Conservation (phyloP, 140 eudicot species). For the Senecio squalidus region DNA sequence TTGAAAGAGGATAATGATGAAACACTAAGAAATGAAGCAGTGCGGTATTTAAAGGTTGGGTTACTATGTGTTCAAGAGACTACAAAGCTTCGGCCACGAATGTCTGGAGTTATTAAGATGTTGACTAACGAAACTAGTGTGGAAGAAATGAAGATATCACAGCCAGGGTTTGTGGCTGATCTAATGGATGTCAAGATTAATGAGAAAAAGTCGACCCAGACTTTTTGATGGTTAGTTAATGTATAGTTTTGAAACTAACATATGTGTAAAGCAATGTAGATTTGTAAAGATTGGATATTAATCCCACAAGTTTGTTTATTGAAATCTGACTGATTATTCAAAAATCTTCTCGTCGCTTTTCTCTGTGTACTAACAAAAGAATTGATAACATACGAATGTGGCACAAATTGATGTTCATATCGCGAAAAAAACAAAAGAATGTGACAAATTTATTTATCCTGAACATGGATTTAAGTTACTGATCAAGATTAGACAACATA, state of each 20-base stretch:
- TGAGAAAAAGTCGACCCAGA: constrained; percentile 27
- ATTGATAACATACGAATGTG: no score
- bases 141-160: constrained; percentile 29
- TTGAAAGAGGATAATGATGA: constrained; percentile 34
- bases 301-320: constrained; percentile 18
- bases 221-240: constrained; percentile 23
- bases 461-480: neutral
- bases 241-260: constrained; percentile 16
- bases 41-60: constrained; percentile 55
- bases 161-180: constrained; percentile 65
- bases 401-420: no score
- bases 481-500: neutral
- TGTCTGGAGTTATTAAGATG: constrained; percentile 62
- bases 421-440: neutral
- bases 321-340: constrained; percentile 5
- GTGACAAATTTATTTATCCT: constrained; percentile 9
- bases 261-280: no score
- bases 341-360: no score
- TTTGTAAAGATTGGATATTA: constrained; percentile 19
- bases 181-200: constrained; percentile 57
- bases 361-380: no score
- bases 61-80: constrained; percentile 80
- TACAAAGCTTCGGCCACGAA: constrained; percentile 48
- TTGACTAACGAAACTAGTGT: constrained; percentile 36
- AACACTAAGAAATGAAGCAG: constrained; percentile 42